Base-by-base conservation (phyloP, 352 stramenopile genomes). In the Hyaloperonospora brassicae region DNA sequence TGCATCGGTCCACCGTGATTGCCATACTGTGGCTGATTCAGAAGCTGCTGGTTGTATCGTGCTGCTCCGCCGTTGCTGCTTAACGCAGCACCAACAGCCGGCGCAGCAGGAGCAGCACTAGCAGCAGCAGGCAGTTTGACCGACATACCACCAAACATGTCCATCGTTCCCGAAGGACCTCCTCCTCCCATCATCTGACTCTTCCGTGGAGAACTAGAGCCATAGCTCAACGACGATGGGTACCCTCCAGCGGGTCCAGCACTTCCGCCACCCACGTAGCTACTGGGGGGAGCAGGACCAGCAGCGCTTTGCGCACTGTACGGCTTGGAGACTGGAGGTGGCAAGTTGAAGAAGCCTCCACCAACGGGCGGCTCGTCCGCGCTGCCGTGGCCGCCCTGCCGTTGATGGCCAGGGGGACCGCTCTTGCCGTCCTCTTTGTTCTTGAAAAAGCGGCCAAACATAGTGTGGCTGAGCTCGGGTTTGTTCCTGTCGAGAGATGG, bases 291-390 rank as follows among this genome's bases (percentile, higher is more conserved):
- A 24, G 40, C 13, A 12, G 40, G 52, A 49, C 46, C 59, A 27
- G 56, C 43, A 36, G 47, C 64, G 47, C 52, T 59, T 45, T 56
- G 46, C 24, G 54, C 54, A 6, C 53, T 61, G 24, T 73, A 68
- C 13, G 66, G 68, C 53, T 88, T 87, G 11, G 65, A 48, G 8
- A 84, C 67, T 10, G 79, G 69, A n/a, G 79, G 80, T 21, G 83
- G 83, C 9, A 93, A 59, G 47, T 93, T 93, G 61, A 93, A 93
- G 76, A 90, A 90, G 35, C 83, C 83, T 25, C 83, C 83, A 25
- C 80, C 83, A 7, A 62, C 59, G 7, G 63, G 72, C 22, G 72
- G 63, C 13, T 82, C 69, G 35, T 72, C 62, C 2, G 52, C 45
- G 2, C 43, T 61, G 11, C 57, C 62, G 34, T 50, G 48, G 30